A percentile compares a stretch with the other conserved stretches of the same genome.
phyloP scores from a whole-genome alignment of 441 rosid species.

The Gossypium lobatum region DNA sequence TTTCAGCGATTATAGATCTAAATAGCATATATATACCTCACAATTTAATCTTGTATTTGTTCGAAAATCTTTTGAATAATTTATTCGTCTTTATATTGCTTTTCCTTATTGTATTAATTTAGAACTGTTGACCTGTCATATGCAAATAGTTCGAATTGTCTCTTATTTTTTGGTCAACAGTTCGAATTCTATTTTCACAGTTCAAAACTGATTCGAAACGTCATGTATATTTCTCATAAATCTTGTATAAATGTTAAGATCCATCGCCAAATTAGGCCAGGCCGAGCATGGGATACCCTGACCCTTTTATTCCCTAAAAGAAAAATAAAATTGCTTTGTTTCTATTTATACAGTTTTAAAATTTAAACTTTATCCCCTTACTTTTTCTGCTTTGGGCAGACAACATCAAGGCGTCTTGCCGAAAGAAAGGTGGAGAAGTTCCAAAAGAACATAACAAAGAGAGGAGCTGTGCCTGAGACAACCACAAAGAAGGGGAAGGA shows the following conservation, averaged over 20 bases:
- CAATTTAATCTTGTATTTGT: neutral
- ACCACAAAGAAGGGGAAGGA: constrained; percentile 70
- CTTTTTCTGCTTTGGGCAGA: constrained; percentile 32
- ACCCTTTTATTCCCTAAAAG: neutral
- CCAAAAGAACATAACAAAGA: constrained; percentile 72
- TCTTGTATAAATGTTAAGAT: neutral
- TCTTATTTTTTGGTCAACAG: too few species aligned
- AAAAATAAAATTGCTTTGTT: neutral
- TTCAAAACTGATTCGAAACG: neutral
- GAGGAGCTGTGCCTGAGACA: constrained; percentile 79
- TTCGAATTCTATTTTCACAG: neutral
- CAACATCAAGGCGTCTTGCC: constrained; percentile 77
- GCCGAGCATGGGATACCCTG: neutral
- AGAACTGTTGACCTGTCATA: neutral
- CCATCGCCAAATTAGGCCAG: neutral
- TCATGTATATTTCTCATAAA: neutral
- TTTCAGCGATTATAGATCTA: neutral
- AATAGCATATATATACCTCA: neutral
- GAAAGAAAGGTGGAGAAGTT: constrained; percentile 72
- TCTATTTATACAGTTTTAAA: neutral
- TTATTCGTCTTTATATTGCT: neutral
- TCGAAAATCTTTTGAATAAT: neutral
- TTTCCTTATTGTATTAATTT: neutral
- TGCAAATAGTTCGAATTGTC: neutral
- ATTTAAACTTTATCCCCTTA: too few species aligned